Conservation (phyloP, 169 alveolate genomes). For the Cystoisospora suis region DNA sequence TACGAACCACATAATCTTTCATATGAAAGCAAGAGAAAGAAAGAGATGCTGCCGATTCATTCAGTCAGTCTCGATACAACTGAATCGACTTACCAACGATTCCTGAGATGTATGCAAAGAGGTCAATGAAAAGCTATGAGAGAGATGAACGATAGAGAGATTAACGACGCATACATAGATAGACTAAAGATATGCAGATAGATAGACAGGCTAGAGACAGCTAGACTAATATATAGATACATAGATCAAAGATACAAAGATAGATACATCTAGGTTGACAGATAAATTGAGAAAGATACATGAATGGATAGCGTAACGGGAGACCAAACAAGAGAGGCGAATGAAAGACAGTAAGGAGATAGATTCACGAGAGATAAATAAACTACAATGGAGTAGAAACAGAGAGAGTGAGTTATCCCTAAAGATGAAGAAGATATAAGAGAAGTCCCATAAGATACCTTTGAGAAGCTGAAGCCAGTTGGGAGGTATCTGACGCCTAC, state of each 20-base stretch:
- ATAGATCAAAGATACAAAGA: neutral
- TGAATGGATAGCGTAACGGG: neutral
- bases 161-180: neutral
- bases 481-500: neutral
- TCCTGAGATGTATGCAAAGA: too few relatives aligned
- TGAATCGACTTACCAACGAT: too few relatives aligned
- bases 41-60: too few relatives aligned
- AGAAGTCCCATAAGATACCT: neutral
- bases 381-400: neutral
- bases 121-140: too few relatives aligned
- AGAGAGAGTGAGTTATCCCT: neutral
- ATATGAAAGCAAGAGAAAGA: too few relatives aligned
- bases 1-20: too few relatives aligned
- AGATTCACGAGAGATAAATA: neutral
- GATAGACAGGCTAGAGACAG: neutral
- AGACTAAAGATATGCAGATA: neutral
- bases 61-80: too few relatives aligned
- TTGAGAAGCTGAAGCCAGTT: conserved; percentile 12
- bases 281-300: neutral
- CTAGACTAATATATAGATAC: neutral
- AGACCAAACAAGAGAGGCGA: neutral
- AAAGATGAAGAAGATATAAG: neutral
- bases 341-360: neutral
- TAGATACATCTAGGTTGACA: neutral
- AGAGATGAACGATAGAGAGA: too few relatives aligned